Evolutionary conservation across 2,329 filamentous ascomycete genomes (phyloP), one percentile per base, ranked within the genome.

Genomic region (Trichoderma endophyticum): DNA sequence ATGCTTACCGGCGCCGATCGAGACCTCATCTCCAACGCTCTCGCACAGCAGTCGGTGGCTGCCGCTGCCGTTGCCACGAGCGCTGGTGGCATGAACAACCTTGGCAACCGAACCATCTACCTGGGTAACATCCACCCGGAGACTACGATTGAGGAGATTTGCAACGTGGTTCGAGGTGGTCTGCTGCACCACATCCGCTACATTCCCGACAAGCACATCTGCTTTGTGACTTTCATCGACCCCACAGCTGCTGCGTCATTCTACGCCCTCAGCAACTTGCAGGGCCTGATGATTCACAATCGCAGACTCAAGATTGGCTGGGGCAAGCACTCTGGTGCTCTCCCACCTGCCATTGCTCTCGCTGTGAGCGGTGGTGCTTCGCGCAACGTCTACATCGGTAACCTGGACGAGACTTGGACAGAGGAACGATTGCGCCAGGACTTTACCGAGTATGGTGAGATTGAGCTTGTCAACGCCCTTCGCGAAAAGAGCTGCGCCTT

Each of bases 141-240:
- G 84, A 99, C 96, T 1, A 98, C 95, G 2, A 97, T 98, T 77
- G 96, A 99, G 84, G 96, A 99, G 84, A 99, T 99, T 81, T 99
- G 96, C 88, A 99, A 99, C 79, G 96, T 99, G 71, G 96, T 99
- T 67, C 91, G 96, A 75, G 96, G 96, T 72, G 96, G 96, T 77
- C 88, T 99, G 75, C 87, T 99, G 77, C 96, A 99, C 82, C 96
- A 99, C 82, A 97, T 99, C 82, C 94, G 96, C 77, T 99, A 98
- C 84, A 99, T 99, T 77, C 96, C 96, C 7, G 96, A 99, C 85
- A 99, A 99, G 89, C 96, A 99, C 84, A 99, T 99, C 77, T 99
- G 96, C 87, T 99, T 99, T 80, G 96, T 99, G 71, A 99, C 96
- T 1, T 99, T 99, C 83, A 98, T 99, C 81, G 96, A 99, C 79